A percentile compares a stretch with the other conserved stretches of the same genome.
Conservation (phyloP, 768 basidiomycete genomes). For the Gloeophyllum trabeum region DNA sequence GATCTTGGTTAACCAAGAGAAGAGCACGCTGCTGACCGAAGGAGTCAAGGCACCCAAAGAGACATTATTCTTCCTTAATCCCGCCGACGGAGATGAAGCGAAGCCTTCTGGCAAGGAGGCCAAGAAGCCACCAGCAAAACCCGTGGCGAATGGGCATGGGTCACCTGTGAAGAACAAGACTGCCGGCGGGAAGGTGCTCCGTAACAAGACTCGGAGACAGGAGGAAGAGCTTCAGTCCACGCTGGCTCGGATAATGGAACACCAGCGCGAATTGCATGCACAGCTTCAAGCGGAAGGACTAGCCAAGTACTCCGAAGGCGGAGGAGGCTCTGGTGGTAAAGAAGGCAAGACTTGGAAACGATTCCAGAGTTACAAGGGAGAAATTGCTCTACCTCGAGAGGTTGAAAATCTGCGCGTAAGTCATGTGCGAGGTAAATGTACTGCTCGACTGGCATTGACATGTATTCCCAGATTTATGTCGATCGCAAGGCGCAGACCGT, state of each 20-base stretch:
- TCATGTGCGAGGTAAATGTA: slow-evolving; percentile 3
- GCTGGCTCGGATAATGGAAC: slow-evolving; percentile 70
- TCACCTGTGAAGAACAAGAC: slow-evolving; percentile 62
- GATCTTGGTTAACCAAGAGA: slow-evolving; percentile 60
- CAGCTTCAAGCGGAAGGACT: slow-evolving; percentile 72
- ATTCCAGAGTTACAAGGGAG: slow-evolving; percentile 95
- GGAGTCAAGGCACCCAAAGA: slow-evolving; percentile 80
- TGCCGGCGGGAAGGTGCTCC: slow-evolving; percentile 75
- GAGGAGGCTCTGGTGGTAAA: slow-evolving; percentile 60
- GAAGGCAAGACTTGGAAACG: slow-evolving; percentile 92
- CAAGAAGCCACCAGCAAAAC: slow-evolving; percentile 38
- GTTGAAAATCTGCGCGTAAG: slow-evolving; percentile 71
- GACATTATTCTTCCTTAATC: slow-evolving; percentile 75
- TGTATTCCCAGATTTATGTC: slow-evolving; percentile 59
- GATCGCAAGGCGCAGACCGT: slow-evolving; percentile 88
- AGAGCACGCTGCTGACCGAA: slow-evolving; percentile 64
- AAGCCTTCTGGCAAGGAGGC: slow-evolving; percentile 43
- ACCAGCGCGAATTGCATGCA: slow-evolving; percentile 76
- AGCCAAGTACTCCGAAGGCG: slow-evolving; percentile 75
- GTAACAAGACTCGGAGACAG: slow-evolving; percentile 85
- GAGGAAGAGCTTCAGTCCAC: slow-evolving; percentile 76
- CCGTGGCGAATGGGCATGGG: slow-evolving; percentile 53
- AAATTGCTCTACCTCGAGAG: slow-evolving; percentile 80
- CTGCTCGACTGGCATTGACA: background rate
- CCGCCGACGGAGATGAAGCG: slow-evolving; percentile 48